Conservation (phyloP, 208 protist genomes). For the Trypanosoma lewisi region DNA sequence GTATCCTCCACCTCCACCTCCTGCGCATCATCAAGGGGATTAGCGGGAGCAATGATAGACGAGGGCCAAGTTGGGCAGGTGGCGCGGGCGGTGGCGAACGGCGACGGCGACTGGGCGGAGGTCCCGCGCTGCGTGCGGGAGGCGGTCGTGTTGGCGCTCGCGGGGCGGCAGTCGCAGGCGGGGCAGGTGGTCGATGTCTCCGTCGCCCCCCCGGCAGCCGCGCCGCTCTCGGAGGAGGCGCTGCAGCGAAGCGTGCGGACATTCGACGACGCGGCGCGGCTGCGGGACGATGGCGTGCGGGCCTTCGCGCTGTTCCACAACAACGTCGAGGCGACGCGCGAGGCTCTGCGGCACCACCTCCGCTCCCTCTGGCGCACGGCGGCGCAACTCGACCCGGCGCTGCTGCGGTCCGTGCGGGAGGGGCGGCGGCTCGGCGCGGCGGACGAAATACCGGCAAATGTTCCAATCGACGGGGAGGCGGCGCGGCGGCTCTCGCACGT, state of each 20-base stretch:
- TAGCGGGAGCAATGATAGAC: conserved; percentile 25
- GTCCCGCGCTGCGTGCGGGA: conserved; percentile 64
- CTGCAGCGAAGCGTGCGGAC: conserved; percentile 71
- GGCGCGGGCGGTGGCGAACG: conserved; percentile 34
- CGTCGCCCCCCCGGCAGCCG: background rate
- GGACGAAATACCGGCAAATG: conserved; percentile 54
- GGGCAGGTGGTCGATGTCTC: background rate
- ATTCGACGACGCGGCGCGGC: conserved; percentile 72
- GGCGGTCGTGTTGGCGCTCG: conserved; percentile 49
- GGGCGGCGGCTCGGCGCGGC: conserved; percentile 25
- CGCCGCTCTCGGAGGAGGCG: conserved; percentile 52
- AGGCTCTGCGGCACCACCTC: conserved; percentile 50
- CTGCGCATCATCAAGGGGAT: no score
- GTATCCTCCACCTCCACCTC: no score
- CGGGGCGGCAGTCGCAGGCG: conserved; percentile 14
- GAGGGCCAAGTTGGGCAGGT: conserved; percentile 28
- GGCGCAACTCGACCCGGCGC: conserved; percentile 57
- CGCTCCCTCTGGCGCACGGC: conserved; percentile 58
- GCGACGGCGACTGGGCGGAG: conserved; percentile 73
- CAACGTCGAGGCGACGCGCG: conserved; percentile 62
- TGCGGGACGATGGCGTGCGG: conserved; percentile 71
- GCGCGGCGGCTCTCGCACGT: conserved; percentile 35
- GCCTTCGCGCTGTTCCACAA: conserved; percentile 84
- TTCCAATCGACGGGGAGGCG: conserved; percentile 28
- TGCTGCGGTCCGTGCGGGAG: conserved; percentile 35